These are phyloP conservation scores for Pseudopithomyces chartarum DNA, from an alignment of 2,329 filamentous ascomycete species.

Conservation along the genomic window DNA sequence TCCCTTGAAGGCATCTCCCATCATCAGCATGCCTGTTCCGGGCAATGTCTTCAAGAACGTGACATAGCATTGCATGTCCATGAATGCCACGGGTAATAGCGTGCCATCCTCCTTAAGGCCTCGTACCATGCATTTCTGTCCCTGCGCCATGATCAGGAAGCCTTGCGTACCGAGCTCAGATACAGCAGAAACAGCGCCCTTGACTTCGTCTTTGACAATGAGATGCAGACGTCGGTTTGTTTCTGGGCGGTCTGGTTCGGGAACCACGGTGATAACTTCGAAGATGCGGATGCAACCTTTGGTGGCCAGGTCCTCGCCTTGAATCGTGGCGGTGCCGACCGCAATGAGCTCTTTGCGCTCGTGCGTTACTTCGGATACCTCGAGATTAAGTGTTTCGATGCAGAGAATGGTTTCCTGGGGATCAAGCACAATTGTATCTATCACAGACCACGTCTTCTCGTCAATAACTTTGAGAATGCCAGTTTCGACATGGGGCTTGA, in stretches of 20 bases:
- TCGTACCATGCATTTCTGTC: conserved; percentile 96
- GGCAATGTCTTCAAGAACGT: conserved; percentile 82
- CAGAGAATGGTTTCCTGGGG: conserved; percentile 78
- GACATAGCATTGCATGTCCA: conserved; percentile 96
- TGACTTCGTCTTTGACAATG: conserved; percentile 86
- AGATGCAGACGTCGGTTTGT: conserved; percentile 85
- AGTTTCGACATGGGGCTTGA: conserved; percentile 71
- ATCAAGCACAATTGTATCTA: conserved; percentile 77
- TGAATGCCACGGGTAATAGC: conserved; percentile 90
- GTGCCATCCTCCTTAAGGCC: conserved; percentile 95
- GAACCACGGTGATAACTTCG: conserved; percentile 89
- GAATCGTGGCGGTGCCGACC: conserved; percentile 83
- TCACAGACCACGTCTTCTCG: conserved; percentile 75
- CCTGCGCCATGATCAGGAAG: conserved; percentile 87
- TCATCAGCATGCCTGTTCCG: conserved; percentile 81
- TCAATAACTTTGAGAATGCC: conserved; percentile 80
- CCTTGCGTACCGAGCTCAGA: conserved; percentile 85
- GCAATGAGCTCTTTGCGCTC: conserved; percentile 81
- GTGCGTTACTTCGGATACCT: conserved; percentile 88
- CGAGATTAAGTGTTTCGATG: conserved; percentile 81
- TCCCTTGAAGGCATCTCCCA: conserved; percentile 90
- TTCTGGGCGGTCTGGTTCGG: conserved; percentile 82
- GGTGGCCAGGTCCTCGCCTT: conserved; percentile 87
- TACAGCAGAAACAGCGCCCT: conserved; percentile 86
- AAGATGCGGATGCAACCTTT: conserved; percentile 88